Evolutionary conservation across 345 rosid genomes (phyloP).

Genomic region (Mallotus nudiflorus): DNA sequence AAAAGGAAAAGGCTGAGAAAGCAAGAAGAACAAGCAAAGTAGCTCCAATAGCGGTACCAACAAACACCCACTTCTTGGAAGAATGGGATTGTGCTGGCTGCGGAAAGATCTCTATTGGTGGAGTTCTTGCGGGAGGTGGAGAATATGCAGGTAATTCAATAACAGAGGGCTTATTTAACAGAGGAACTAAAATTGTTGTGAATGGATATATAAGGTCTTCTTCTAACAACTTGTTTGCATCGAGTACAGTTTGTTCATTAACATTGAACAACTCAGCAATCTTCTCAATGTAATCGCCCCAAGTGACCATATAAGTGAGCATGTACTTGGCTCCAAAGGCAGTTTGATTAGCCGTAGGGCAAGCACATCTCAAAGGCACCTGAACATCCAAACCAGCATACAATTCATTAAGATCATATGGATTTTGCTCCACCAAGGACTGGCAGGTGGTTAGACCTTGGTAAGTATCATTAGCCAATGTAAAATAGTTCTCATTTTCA

Average conservation of each 20-base stretch:
- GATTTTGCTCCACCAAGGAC: slow-evolving; percentile 66
- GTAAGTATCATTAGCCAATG: slow-evolving; percentile 69
- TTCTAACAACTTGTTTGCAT: slow-evolving; percentile 48
- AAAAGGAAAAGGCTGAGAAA: slow-evolving; percentile 33
- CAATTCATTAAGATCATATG: slow-evolving; percentile 28
- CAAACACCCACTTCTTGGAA: slow-evolving; percentile 43
- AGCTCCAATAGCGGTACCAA: too few relatives aligned
- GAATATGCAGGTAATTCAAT: slow-evolving; percentile 28
- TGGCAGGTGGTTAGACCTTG: slow-evolving; percentile 91
- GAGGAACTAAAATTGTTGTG: slow-evolving; percentile 66
- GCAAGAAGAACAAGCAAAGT: slow-evolving; percentile 38
- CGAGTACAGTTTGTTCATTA: slow-evolving; percentile 32
- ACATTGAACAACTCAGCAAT: slow-evolving; percentile 52
- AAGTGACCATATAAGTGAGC: slow-evolving; percentile 50
- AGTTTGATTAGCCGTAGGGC: slow-evolving; percentile 61
- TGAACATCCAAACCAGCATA: slow-evolving; percentile 24
- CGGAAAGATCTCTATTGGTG: neutral
- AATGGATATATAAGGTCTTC: slow-evolving; percentile 45
- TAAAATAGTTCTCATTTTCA: slow-evolving; percentile 28
- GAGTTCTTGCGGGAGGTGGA: slow-evolving; percentile 35
- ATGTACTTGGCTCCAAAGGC: slow-evolving; percentile 54
- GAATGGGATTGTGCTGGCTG: slow-evolving; percentile 31
- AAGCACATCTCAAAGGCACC: slow-evolving; percentile 84
- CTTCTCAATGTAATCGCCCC: slow-evolving; percentile 39
- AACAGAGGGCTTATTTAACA: slow-evolving; percentile 42